Evolutionary conservation across 306 rosid species (phyloP), one percentile per base, ranked within the genome.

Genomic region (Vicia sativa): DNA sequence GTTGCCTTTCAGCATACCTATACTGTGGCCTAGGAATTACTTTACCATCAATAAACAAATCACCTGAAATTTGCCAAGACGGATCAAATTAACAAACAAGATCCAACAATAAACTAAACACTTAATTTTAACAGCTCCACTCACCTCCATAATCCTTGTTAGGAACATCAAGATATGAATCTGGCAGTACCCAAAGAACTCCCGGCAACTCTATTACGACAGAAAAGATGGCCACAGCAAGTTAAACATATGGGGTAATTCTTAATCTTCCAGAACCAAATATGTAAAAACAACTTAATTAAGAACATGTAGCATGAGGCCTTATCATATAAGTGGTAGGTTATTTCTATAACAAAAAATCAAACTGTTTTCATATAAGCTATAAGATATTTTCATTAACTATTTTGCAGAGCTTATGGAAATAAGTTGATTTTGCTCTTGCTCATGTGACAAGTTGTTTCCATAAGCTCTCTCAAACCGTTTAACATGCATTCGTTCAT

Each of bases 151-250:
- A 93, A 67, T 90, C 98, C 78, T 90, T 86, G 86, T 90, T 90
- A 45, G 86, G 91, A 66, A 93, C 90, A 67, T 93, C 97, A 19
- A 90, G 86, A 71, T 90, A 93, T 5, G 98, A 93, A 88, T 93
- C 96, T 8, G 98, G 98, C 49, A 93, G 82, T 28, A 93, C 97
- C 98, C 98, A 93, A 56, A 86, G 85, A 72, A 93, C 97, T 73
- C 82, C 88, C 18, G 97, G 87, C 53, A 79, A 68, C 59, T 54
- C 98, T 93, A 45, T 79, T 34, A 65, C 78, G 39, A 43, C 31
- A 60, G 38, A 65, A 81, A 13, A 61, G 14, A 39, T 28, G 13
- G 23, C 46, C 44, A 53, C 9, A 5, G 65, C 25, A 45, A 35
- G 77, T 59, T 21, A 70, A 57, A 41, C 70, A 44, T 29, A 52